Percentiles rank a stretch among this genome's conserved stretches.
Conservation (phyloP, 805 yeast species). For the Zygoascus ofunaensis region DNA sequence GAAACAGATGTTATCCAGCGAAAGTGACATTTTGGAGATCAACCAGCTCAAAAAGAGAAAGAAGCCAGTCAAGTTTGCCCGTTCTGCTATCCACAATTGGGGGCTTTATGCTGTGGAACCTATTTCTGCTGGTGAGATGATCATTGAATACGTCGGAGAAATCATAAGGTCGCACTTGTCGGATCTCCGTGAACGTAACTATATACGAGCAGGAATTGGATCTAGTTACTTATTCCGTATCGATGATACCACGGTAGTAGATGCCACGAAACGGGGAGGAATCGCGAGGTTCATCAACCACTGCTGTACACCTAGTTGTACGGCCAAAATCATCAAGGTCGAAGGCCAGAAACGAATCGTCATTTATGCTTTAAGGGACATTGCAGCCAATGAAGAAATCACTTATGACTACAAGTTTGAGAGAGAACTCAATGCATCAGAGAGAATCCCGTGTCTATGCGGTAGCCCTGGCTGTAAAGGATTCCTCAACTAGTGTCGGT, state of each 20-base stretch:
- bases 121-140: constrained; percentile 93
- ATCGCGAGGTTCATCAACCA: constrained; percentile 95
- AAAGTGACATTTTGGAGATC: constrained; percentile 69
- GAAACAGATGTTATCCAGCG: constrained; percentile 51
- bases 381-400: constrained; percentile 68
- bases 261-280: constrained; percentile 96
- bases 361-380: constrained; percentile 83
- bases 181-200: constrained; percentile 80
- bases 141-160: constrained; percentile 96
- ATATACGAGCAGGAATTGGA: constrained; percentile 85
- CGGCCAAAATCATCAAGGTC: constrained; percentile 91
- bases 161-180: constrained; percentile 88
- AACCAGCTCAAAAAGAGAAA: constrained; percentile 83
- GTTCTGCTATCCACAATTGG: constrained; percentile 98
- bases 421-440: constrained; percentile 79
- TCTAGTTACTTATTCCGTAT: constrained; percentile 87
- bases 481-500: constrained; percentile 55
- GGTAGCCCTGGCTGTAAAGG: constrained; percentile 96
- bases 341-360: constrained; percentile 92
- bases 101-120: constrained; percentile 94
- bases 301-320: constrained; percentile 95
- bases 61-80: constrained; percentile 92
- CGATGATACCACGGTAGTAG: constrained; percentile 90
- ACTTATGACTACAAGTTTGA: constrained; percentile 96
- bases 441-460: constrained; percentile 83